Base-by-base conservation (phyloP, 345 rosid genomes). In the Citrus reticulata region DNA sequence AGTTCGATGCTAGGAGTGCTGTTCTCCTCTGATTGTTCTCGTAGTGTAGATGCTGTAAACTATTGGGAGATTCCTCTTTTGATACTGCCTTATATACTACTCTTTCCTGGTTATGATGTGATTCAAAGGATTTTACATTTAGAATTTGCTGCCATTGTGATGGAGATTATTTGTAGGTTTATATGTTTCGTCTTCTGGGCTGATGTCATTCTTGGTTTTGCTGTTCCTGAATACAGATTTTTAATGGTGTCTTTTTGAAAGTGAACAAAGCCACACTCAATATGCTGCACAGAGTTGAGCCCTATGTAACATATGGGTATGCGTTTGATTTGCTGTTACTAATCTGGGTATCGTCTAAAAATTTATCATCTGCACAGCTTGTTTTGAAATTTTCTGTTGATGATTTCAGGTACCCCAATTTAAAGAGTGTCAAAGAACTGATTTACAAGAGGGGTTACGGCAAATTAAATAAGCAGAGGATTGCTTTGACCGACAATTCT, bases 221-320 rank as follows among this genome's bases (percentile, higher is more conserved):
- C 27, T 74, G 75, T 17, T 58, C 29, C 22, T n/a, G n/a, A 35
- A 46, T 11, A 22, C 88, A 93, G 99, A 95, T 95, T 6, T 95
- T 93, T 77, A 95, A 93, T 61, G 99, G 99, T 5, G 99, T 93
- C 19, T 92, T 95, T 79, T 88, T 95, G 22, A 95, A 92, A 81
- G 98, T 95, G 24, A 95, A 92, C 91, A 92, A 92, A 72, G 97
- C 98, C 24, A 93, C 98, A 22, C 64, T 93, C 87, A 93, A 95
- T 75, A 93, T 93, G 99, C 91, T 95, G 54, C 98, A 90, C 77
- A 84, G 97, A 65, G 97, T 95, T 82, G 98, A 92, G 78, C 99
- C 98, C 24, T 95, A 93, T 83, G 99, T 93, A 70, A 93, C 99
- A 14, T 95, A 84, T 24, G 99, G 99, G 98, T 95, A 89, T 73